Percentiles rank a stretch among this genome's conserved stretches.
Evolutionary conservation across 2,329 filamentous ascomycete genomes (phyloP).

Genomic region (Chrysosphaeria jannelii): DNA sequence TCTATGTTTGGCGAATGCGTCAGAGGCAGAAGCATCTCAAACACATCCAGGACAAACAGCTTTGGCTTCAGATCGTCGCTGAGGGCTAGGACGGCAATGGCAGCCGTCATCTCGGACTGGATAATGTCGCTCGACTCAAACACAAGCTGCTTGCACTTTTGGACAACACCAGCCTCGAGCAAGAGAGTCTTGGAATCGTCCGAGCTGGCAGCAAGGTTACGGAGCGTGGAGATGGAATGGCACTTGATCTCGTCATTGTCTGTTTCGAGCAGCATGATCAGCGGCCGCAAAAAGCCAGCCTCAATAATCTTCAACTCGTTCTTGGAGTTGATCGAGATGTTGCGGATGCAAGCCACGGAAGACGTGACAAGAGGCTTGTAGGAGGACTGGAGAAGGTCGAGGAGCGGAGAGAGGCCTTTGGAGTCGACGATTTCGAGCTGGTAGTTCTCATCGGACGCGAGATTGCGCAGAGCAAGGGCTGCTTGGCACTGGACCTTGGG

Average conservation of each 20-base stretch:
- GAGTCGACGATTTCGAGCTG: slow-evolving; percentile 90
- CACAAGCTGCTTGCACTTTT: slow-evolving; percentile 95
- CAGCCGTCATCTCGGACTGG: slow-evolving; percentile 98
- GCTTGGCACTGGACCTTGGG: slow-evolving; percentile 97
- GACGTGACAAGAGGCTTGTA: slow-evolving; percentile 90
- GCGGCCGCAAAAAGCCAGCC: slow-evolving; percentile 73
- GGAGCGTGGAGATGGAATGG: slow-evolving; percentile 85
- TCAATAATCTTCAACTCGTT: slow-evolving; percentile 98
- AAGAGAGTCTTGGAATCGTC: slow-evolving; percentile 97
- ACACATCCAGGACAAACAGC: slow-evolving; percentile 71
- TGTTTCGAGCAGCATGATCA: slow-evolving; percentile 80
- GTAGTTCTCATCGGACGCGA: slow-evolving; percentile 95
- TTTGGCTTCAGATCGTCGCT: slow-evolving; percentile 90
- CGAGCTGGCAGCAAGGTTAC: slow-evolving; percentile 85
- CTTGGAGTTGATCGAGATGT: slow-evolving; percentile 91
- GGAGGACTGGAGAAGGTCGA: slow-evolving; percentile 75
- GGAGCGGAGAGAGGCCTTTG: slow-evolving; percentile 54
- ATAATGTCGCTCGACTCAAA: slow-evolving; percentile 79
- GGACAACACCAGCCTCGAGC: slow-evolving; percentile 78
- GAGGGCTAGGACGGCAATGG: slow-evolving; percentile 80
- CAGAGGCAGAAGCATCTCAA: slow-evolving; percentile 82
- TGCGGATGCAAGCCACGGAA: slow-evolving; percentile 90
- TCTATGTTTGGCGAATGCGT: slow-evolving; percentile 92
- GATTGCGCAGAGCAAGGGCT: slow-evolving; percentile 70
- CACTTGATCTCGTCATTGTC: slow-evolving; percentile 98